These are phyloP conservation scores for Wakefieldia striispora DNA, from an alignment of 768 basidiomycete genomes.

Conservation along the genomic window DNA sequence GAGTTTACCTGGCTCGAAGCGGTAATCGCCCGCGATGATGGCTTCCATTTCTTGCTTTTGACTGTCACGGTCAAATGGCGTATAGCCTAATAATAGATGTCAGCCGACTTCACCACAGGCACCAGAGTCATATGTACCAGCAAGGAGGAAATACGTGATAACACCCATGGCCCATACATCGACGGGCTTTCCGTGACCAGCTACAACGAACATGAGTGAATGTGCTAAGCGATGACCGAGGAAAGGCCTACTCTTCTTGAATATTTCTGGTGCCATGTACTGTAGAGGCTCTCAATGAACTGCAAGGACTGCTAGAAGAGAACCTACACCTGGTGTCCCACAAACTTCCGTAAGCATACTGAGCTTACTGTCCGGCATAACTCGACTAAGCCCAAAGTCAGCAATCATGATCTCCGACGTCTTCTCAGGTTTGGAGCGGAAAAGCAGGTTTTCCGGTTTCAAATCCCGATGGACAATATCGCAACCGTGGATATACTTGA, in stretches of 20 bases:
- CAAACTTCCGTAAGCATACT: conserved; percentile 91
- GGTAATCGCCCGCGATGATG: conserved; percentile 90
- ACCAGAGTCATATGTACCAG: conserved; percentile 36
- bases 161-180: conserved; percentile 99
- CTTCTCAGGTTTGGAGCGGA: conserved; percentile 77
- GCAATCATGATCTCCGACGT: conserved; percentile 96
- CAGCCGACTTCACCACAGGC: not conserved
- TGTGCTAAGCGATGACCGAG: not conserved
- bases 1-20: conserved; percentile 67
- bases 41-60: conserved; percentile 92
- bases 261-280: conserved; percentile 98
- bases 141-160: conserved; percentile 94
- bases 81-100: conserved; percentile 59
- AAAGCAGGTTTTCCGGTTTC: conserved; percentile 97
- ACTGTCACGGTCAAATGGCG: conserved; percentile 93
- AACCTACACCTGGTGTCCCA: conserved; percentile 81
- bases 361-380: conserved; percentile 89
- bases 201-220: conserved; percentile 34
- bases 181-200: conserved; percentile 92
- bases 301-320: not conserved
- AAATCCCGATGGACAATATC: conserved; percentile 97
- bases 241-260: conserved; percentile 69
- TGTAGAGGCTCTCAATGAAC: conserved; percentile 25
- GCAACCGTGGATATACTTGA: conserved; percentile 86
- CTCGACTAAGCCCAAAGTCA: conserved; percentile 90